Evolutionary conservation across 306 rosid genomes (phyloP), one percentile per base, ranked within the genome.

Genomic region (Quercus aquifolioides): DNA sequence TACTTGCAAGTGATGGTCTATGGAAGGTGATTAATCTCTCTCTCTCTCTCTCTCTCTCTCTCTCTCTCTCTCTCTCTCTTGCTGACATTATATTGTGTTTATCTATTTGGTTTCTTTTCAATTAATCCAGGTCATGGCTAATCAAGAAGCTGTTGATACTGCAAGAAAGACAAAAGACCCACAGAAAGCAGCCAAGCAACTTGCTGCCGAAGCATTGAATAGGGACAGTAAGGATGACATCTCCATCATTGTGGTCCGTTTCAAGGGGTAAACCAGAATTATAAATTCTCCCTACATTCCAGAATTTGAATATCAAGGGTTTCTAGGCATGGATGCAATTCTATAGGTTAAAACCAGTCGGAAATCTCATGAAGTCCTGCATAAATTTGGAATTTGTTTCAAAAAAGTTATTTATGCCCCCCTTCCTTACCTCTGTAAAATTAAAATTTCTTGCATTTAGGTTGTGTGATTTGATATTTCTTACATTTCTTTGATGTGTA

Each of bases 171-270:
- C 74, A 30, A 93, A 91, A 75, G 91, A 93, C 72, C 94, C 97
- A 4, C 90, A 85, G 60, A 89, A 80, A 76, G 94, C 96, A 63
- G 92, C 94, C 9, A 93, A 89, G 79, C 87, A 83, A 69, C 79
- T 93, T 63, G 89, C 55, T 31, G 73, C 91, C 0, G 97, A 91
- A 78, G 92, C 97, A 76, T 84, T 93, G 87, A 84, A 86, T 67
- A 87, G 91, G 78, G 96, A 93, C 23, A 91, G 97, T 73, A 93
- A 90, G 79, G 97, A 93, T 83, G 97, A 91, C 82, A 93, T 93
- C 78, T 93, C 97, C 5, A 85, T 91, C 92, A 60, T 93, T 75
- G 96, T 93, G 15, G 94, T 93, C 81, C 96, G 94, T 78, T 91
- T 93, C 96, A 88, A 85, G 86, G 81, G 85, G 68, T 91, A 84